Base-by-base conservation (phyloP, 2,329 filamentous ascomycete genomes). In the Penicillium verrucosum region DNA sequence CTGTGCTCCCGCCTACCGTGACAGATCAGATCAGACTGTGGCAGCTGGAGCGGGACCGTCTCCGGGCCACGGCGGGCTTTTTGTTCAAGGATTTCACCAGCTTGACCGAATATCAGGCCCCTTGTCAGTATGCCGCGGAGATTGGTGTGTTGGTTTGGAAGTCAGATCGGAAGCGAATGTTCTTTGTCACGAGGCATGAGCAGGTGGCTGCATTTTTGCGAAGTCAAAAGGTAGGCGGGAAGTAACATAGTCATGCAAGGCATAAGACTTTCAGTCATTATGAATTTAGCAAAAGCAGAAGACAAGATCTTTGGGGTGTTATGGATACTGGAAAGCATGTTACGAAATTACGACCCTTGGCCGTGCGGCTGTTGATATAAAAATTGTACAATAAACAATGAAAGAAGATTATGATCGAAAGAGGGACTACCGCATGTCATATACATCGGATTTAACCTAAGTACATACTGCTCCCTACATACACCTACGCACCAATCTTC, bases 21-120 rank as follows among this genome's bases (percentile, higher is more conserved):
- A 90, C 97, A 61, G 94, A 99, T 75, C 94, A 99, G 79, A 97
- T 99, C 68, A 84, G 92, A 2, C 84, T 99, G 21, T 99, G 94
- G 94, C 93, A 99, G 78, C 86, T 97, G 51, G 94, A 99, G 75
- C 92, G 93, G 62, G 94, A 99, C 78, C 85, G 94, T 49, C 95
- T 99, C 84, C 89, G 89, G 72, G 86, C 89, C 1, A 91, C 86
- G 5, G 79, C 82, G 0, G 94, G 94, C 0, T 97, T 91, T 72
- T 73, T 97, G 29, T 96, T 99, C 79, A 88, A 89, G 68, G 93
- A 97, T 61, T 96, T 97, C 69, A 85, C 86, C 42, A 86, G 81
- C 43, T 83, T 90, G 11, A 82, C 85, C 5, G 84, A 84, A 57
- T 94, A 80, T 51, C 76, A 79, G 56, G 74, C 71, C 1, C 72